These are phyloP conservation scores for Aristolochia contorta DNA, from an alignment of 164 flowering plant species.

Conservation along the genomic window DNA sequence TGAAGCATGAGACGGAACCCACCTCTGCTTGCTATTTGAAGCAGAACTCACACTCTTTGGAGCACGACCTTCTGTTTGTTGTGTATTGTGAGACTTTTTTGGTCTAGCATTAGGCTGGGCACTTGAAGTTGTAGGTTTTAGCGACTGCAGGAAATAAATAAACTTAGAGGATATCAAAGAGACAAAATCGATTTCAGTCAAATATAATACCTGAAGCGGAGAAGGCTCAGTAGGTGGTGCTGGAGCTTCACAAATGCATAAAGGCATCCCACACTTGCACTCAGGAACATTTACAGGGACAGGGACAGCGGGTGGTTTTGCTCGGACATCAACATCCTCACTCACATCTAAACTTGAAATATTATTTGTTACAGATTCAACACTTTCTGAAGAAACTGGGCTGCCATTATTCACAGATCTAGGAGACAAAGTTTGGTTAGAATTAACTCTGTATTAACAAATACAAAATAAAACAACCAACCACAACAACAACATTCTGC, in stretches of 20 bases:
- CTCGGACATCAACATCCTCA: conserved; percentile 18
- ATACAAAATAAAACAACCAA: neutral
- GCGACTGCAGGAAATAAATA: conserved; percentile 23
- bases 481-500: neutral
- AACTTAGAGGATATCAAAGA: neutral
- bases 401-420: conserved; percentile 29
- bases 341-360: conserved; percentile 44
- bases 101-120: conserved; percentile 37
- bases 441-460: neutral
- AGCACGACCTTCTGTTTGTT: conserved; percentile 11
- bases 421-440: conserved; percentile 5
- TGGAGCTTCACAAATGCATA: conserved; percentile 85
- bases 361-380: conserved; percentile 28
- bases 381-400: conserved; percentile 17
- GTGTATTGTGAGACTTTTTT: conserved; percentile 29
- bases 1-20: neutral
- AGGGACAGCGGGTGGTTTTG: conserved; percentile 15
- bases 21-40: conserved; percentile 58
- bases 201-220: conserved; percentile 28
- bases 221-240: conserved; percentile 29
- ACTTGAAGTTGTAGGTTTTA: conserved; percentile 17
- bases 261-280: conserved; percentile 98
- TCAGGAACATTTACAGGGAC: conserved; percentile 31
- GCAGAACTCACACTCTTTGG: conserved; percentile 43
- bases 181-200: neutral